Conservation (phyloP, 192 early-diverging fungal species). For the Podila horticola region DNA sequence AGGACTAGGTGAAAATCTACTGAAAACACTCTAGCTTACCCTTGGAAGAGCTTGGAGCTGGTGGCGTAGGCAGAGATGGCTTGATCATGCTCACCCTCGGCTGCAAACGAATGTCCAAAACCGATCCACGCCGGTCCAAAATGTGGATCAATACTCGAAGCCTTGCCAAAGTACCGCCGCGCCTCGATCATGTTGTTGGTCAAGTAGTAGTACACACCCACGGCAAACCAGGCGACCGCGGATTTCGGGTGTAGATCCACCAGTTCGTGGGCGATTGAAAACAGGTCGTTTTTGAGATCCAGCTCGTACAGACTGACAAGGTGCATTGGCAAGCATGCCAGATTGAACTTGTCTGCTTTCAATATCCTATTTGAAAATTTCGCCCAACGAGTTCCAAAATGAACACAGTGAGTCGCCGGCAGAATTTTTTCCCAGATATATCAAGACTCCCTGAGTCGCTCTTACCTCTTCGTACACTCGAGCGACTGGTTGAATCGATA, state of each 20-base stretch:
- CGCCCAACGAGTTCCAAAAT: not conserved
- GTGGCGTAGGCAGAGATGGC: constrained; percentile 80
- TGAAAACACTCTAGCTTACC: constrained; percentile 56
- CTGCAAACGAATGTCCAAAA: constrained; percentile 81
- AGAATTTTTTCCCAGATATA: no score
- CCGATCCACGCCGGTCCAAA: constrained; percentile 84
- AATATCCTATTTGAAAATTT: constrained; percentile 60
- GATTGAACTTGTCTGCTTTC: constrained; percentile 66
- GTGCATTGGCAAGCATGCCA: constrained; percentile 67
- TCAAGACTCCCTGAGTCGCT: not conserved
- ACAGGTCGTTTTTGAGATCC: constrained; percentile 71
- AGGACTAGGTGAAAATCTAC: no score
- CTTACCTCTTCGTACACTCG: constrained; percentile 59
- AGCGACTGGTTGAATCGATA: constrained; percentile 59
- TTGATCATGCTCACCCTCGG: constrained; percentile 78
- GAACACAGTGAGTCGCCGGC: not conserved
- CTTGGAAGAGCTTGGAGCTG: constrained; percentile 68
- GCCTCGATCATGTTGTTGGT: constrained; percentile 71
- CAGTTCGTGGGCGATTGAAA: constrained; percentile 77
- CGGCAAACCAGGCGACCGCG: constrained; percentile 77
- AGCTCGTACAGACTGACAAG: constrained; percentile 76
- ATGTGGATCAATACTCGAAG: constrained; percentile 65
- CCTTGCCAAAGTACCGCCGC: constrained; percentile 71
- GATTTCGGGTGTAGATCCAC: constrained; percentile 68
- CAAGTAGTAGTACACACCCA: constrained; percentile 81